Base-by-base conservation (phyloP, 129 eudicot genomes). In the Saposhnikovia divaricata region DNA sequence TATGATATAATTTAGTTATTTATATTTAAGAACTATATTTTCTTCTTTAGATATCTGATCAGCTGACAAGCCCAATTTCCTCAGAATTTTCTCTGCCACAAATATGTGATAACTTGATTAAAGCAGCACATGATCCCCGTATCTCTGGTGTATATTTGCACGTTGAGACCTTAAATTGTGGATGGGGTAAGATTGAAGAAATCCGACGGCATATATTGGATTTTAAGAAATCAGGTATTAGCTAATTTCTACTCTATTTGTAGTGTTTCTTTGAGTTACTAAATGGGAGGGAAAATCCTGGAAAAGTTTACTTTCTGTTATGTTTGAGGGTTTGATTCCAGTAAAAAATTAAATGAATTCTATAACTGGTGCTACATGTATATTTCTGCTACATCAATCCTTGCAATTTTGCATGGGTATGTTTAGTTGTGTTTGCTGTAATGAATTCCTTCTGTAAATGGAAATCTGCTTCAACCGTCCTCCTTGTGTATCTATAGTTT, bases 111-210 rank as follows among this genome's bases (percentile, higher is more conserved):
- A 95, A 95, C 86, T 85, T 95, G 72, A 72, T 85, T 0, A 95
- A 95, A 79, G 98, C 98, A 21, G 94, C 97, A 42, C 88, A 95
- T 87, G 98, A 95, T 92, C 98, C 98, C 84, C 96, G 92, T 38
- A 88, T 95, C 46, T 73, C 91, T 76, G 97, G 98, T 59, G 83
- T 95, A 15, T 95, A 92, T 87, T 91, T 95, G 80, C 96, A 92
- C 65, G 87, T 95, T 51, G 98, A 95, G 51, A 85, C 91, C 13
- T 83, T 95, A 72, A 84, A 71, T 74, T 92, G 97, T 84, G 98
- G 98, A 47, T 95, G 98, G 98, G 98, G 92, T 45, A 95, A 84
- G 76, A 85, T 90, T 53, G 98, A 95, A 89, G 98, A 95, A 81
- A 92, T 92, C 77, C 85, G 90, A 74, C 87, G 98, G 79, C 98